A percentile compares a stretch with the other conserved stretches of the same genome.
Conservation (phyloP, 371 early-diverging fungal genomes). For the Mucor indicus region DNA sequence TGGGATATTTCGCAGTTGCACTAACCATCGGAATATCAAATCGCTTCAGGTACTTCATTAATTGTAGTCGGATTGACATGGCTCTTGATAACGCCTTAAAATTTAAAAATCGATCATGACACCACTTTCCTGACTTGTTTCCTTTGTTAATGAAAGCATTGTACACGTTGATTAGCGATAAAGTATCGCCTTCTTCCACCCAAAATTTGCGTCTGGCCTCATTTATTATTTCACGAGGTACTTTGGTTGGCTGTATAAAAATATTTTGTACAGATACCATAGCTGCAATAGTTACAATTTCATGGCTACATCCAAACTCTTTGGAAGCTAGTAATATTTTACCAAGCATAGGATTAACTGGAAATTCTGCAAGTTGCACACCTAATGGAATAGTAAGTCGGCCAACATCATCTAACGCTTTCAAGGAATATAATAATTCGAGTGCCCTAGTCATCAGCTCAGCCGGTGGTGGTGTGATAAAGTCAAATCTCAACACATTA, state of each 20-base stretch:
- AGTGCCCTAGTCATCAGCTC: slow-evolving; percentile 66
- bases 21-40: slow-evolving; percentile 50
- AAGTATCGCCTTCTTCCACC: slow-evolving; percentile 82
- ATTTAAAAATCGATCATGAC: slow-evolving; percentile 69
- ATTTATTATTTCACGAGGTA: slow-evolving; percentile 46
- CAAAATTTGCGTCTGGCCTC: slow-evolving; percentile 72
- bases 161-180: slow-evolving; percentile 79
- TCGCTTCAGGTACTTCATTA: slow-evolving; percentile 62
- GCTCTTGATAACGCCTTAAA: slow-evolving; percentile 71
- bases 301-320: slow-evolving; percentile 70
- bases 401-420: slow-evolving; percentile 75
- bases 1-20: slow-evolving; percentile 31
- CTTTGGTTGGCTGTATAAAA: slow-evolving; percentile 56
- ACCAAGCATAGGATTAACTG: slow-evolving; percentile 75
- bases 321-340: slow-evolving; percentile 68
- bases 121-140: slow-evolving; percentile 72
- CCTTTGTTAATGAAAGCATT: slow-evolving; percentile 67
- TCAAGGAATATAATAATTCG: slow-evolving; percentile 67
- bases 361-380: slow-evolving; percentile 76
- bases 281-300: slow-evolving; percentile 80
- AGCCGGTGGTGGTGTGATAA: slow-evolving; percentile 69
- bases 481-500: slow-evolving; percentile 77
- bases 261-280: slow-evolving; percentile 80
- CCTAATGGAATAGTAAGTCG: slow-evolving; percentile 79
- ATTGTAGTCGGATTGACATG: slow-evolving; percentile 66